Evolutionary conservation across 768 basidiomycete species (phyloP).

Genomic region (Naganishia randhawae): DNA sequence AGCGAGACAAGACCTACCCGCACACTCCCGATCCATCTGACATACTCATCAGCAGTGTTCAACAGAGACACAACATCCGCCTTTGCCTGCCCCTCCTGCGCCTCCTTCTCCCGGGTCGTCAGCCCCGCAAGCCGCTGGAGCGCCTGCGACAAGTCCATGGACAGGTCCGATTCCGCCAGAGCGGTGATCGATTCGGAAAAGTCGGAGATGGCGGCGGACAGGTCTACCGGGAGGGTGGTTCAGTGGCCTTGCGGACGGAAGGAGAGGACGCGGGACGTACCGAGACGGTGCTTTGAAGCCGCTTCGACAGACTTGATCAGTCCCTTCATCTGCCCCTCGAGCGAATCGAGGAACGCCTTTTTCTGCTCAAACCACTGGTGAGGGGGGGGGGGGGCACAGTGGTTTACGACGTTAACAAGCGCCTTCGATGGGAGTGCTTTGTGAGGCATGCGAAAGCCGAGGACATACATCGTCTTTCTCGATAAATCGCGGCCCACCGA

Average conservation of each 20-base stretch:
- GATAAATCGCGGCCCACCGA: constrained; percentile 39
- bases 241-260: not conserved
- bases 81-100: constrained; percentile 69
- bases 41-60: constrained; percentile 87
- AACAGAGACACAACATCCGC: constrained; percentile 77
- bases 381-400: too few species aligned
- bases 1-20: constrained; percentile 58
- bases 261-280: constrained; percentile 51
- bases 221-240: constrained; percentile 52
- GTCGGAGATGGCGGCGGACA: constrained; percentile 68
- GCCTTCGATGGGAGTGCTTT: too few species aligned
- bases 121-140: constrained; percentile 70
- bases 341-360: constrained; percentile 75
- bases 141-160: constrained; percentile 66
- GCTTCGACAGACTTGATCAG: constrained; percentile 80
- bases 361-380: constrained; percentile 94
- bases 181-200: constrained; percentile 70
- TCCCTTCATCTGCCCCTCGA: constrained; percentile 82
- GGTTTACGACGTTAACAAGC: too few species aligned
- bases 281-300: constrained; percentile 76
- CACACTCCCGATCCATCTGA: constrained; percentile 82
- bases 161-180: constrained; percentile 69
- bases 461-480: constrained; percentile 44
- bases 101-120: constrained; percentile 67
- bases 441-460: too few species aligned